Percentiles rank a stretch among this genome's conserved stretches.
phyloP scores from a whole-genome alignment of 2,329 filamentous ascomycete genomes.

The Fusarium scirpi region DNA sequence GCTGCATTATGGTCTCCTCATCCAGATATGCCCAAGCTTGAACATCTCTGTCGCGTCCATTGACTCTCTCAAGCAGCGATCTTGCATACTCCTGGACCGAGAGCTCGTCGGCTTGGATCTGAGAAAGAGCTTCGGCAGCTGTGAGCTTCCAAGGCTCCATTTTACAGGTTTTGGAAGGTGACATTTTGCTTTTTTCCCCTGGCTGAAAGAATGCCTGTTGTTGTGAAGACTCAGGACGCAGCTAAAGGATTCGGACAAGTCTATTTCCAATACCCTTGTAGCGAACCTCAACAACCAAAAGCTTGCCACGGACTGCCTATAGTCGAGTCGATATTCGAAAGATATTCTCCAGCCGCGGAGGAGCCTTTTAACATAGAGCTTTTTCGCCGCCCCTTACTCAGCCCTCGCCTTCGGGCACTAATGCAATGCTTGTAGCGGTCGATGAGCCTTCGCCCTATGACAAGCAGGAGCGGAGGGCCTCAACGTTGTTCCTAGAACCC shows the following conservation, averaged over 20 bases:
- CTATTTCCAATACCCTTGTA: conserved; percentile 2
- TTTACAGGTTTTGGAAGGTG: conserved; percentile 22
- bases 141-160: conserved; percentile 49
- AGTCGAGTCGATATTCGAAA: neutral
- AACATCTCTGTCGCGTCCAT: conserved; percentile 57
- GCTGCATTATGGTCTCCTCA: conserved; percentile 58
- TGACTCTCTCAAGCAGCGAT: conserved; percentile 60
- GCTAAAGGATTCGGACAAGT: neutral
- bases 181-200: conserved; percentile 14
- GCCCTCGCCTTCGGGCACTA: conserved; percentile 2
- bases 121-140: conserved; percentile 57
- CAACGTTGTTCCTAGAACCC: conserved; percentile 9
- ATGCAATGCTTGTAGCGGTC: conserved; percentile 21
- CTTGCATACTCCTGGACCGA: conserved; percentile 63
- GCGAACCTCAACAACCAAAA: conserved; percentile 4
- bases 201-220: neutral
- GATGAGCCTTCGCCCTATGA: conserved; percentile 28
- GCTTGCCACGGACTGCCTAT: neutral
- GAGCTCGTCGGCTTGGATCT: conserved; percentile 56
- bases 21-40: conserved; percentile 65
- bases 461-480: conserved; percentile 21
- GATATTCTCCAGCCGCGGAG: neutral
- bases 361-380: neutral
- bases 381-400: conserved; percentile 1
- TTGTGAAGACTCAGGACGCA: neutral